These are phyloP conservation scores for Metschnikowia borealis DNA, from an alignment of 805 yeast species.

Conservation along the genomic window DNA sequence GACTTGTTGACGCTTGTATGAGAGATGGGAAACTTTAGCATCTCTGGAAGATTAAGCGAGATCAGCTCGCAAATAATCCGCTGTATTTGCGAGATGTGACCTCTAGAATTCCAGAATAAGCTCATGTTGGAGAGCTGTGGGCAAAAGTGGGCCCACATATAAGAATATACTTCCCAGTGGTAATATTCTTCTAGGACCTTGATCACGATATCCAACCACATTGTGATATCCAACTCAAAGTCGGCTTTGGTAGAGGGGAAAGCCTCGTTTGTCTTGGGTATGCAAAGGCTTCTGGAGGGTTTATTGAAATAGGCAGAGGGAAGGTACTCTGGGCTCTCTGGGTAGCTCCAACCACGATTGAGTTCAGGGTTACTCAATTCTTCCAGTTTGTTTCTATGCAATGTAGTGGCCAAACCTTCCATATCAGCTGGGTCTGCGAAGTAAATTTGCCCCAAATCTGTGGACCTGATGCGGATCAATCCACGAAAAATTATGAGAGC, in stretches of 20 bases:
- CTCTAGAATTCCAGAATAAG: constrained; percentile 43
- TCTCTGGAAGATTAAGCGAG: constrained; percentile 42
- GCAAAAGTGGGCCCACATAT: constrained; percentile 61
- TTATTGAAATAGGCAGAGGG: constrained; percentile 40
- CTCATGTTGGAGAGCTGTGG: constrained; percentile 60
- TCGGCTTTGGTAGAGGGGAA: neutral
- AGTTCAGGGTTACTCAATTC: constrained; percentile 6
- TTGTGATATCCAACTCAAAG: constrained; percentile 38
- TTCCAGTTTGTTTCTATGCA: constrained; percentile 45
- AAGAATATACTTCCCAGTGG: constrained; percentile 71
- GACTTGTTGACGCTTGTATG: constrained; percentile 43
- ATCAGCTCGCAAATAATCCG: constrained; percentile 57
- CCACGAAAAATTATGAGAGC: constrained; percentile 49
- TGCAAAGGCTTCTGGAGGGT: constrained; percentile 27
- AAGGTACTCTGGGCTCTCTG: constrained; percentile 51
- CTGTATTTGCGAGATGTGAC: constrained; percentile 39
- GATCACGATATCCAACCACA: constrained; percentile 50
- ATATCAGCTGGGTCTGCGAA: constrained; percentile 55
- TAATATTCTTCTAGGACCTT: constrained; percentile 48
- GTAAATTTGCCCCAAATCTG: constrained; percentile 42
- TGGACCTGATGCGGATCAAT: constrained; percentile 51
- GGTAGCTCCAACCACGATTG: constrained; percentile 50
- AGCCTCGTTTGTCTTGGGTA: neutral
- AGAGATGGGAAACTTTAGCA: constrained; percentile 31
- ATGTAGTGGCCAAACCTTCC: constrained; percentile 60